phyloP scores from a whole-genome alignment of 768 basidiomycete genomes.

The Thelephora ganbajun region DNA sequence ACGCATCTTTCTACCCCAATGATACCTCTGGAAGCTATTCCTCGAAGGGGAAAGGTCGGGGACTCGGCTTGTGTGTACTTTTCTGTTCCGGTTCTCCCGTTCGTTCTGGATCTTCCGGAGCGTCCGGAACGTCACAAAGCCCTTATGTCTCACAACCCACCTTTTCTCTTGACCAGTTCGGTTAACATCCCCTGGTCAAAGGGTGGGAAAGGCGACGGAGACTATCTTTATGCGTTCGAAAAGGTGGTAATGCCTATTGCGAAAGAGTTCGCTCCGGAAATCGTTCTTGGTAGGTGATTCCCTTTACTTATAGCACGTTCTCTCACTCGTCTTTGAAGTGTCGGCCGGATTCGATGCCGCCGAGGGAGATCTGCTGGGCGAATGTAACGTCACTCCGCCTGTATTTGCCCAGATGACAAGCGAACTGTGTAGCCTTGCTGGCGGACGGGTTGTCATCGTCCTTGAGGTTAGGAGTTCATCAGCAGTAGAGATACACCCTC shows the following conservation, averaged over 20 bases:
- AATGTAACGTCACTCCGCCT: conserved; percentile 72
- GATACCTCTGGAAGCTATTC: conserved; percentile 74
- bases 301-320: background rate
- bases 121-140: no score
- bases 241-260: conserved; percentile 90
- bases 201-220: conserved; percentile 77
- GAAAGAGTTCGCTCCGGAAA: conserved; percentile 83
- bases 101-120: conserved; percentile 4
- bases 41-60: conserved; percentile 66
- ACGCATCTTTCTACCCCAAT: conserved; percentile 79
- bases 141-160: background rate
- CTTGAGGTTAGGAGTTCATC: conserved; percentile 48
- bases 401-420: conserved; percentile 96
- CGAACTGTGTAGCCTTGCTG: conserved; percentile 75
- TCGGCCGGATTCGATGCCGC: conserved; percentile 96
- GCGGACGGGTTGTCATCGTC: conserved; percentile 75
- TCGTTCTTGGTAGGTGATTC: conserved; percentile 68
- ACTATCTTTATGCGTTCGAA: conserved; percentile 91
- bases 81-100: background rate
- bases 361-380: conserved; percentile 73
- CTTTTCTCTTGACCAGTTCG: conserved; percentile 33
- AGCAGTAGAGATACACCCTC: background rate
- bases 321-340: conserved; percentile 31
- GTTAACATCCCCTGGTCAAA: conserved; percentile 91
- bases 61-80: conserved; percentile 53